Conservation (phyloP, 306 rosid species). For the Sicyos baderoa region DNA sequence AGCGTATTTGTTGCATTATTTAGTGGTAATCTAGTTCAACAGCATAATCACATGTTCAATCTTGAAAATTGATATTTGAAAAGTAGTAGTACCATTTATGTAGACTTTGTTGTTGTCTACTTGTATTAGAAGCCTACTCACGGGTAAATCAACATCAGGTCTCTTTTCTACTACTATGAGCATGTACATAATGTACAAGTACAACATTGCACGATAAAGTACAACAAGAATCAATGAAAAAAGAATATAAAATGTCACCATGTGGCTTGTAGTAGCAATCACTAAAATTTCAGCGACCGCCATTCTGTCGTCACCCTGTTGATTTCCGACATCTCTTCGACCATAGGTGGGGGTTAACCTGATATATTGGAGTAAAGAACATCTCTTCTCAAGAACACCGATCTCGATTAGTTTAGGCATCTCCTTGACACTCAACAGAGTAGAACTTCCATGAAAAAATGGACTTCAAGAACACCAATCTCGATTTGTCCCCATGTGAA, state of each 20-base stretch:
- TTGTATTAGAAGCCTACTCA: background rate
- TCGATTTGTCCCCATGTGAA: background rate
- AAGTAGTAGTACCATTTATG: too few species aligned
- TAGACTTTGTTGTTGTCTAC: too few species aligned
- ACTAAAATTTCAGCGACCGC: background rate
- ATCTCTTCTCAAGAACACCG: background rate
- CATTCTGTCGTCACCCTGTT: background rate
- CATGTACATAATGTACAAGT: background rate
- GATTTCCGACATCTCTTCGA: background rate
- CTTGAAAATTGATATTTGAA: too few species aligned
- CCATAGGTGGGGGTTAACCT: background rate
- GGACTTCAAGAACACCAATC: background rate
- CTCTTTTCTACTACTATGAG: too few species aligned
- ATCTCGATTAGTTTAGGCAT: background rate
- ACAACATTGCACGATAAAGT: background rate
- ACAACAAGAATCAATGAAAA: background rate
- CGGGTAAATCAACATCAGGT: background rate
- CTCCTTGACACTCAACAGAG: background rate
- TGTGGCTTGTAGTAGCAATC: background rate
- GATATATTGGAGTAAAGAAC: background rate
- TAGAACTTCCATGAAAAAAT: background rate
- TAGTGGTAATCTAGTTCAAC: too few species aligned
- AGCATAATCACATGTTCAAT: too few species aligned
- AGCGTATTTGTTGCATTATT: too few species aligned
- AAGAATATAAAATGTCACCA: background rate